Percentiles rank a stretch among this genome's conserved stretches.
These are phyloP conservation scores for Mortierella sp. DNA, from an alignment of 371 early-diverging fungal species.

Conservation along the genomic window DNA sequence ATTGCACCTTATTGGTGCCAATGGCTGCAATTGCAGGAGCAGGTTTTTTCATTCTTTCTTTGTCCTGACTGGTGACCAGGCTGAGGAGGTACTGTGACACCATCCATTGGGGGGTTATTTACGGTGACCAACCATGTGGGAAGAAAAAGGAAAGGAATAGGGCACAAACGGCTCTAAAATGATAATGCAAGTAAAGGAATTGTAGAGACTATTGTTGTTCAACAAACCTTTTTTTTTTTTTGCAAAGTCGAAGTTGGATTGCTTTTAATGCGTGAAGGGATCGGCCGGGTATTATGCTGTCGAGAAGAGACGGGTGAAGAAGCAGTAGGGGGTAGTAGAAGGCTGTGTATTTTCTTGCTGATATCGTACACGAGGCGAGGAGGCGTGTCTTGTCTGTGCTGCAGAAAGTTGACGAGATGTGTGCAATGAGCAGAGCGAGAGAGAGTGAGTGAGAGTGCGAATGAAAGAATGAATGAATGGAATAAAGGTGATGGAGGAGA, in stretches of 20 bases:
- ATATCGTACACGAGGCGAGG: background rate
- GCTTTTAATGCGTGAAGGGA: background rate
- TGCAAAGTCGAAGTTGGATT: background rate
- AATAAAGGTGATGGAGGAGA: background rate
- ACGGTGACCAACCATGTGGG: slow-evolving; percentile 7
- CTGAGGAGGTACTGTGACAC: background rate
- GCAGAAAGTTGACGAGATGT: background rate
- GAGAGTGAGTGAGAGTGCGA: background rate
- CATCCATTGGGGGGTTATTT: background rate
- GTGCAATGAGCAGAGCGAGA: background rate
- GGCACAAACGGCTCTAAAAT: background rate
- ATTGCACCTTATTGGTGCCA: background rate
- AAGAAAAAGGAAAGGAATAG: background rate
- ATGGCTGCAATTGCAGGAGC: background rate
- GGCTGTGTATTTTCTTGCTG: background rate
- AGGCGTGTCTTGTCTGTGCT: background rate
- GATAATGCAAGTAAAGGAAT: background rate
- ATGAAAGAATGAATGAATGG: background rate
- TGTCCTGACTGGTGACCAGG: background rate
- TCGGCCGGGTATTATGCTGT: background rate
- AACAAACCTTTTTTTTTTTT: slow-evolving; percentile 11
- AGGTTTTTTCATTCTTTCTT: background rate
- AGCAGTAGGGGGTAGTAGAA: background rate
- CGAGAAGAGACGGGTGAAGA: background rate
- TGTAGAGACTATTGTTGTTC: background rate